Percentiles rank a stretch among this genome's conserved stretches.
These are phyloP conservation scores for Tetragonia tetragonoides DNA, from an alignment of 148 eudicot species.

Conservation along the genomic window DNA sequence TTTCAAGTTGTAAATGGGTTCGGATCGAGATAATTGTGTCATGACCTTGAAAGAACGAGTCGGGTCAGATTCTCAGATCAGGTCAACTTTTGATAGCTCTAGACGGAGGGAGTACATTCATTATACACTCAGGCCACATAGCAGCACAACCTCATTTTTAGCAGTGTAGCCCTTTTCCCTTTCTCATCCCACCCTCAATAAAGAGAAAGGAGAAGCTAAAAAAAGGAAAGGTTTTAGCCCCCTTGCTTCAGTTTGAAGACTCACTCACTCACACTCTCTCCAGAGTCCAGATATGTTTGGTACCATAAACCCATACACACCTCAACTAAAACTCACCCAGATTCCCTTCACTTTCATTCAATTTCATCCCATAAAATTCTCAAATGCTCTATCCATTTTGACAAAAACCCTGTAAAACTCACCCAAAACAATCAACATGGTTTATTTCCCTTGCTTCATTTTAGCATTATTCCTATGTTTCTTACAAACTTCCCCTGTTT, in stretches of 20 bases:
- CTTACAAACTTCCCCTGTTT: slow-evolving; percentile 33
- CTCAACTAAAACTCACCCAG: slow-evolving; percentile 42
- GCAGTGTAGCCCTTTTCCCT: slow-evolving; percentile 31
- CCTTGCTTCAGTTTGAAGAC: slow-evolving; percentile 70
- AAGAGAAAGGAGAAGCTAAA: slow-evolving; percentile 33
- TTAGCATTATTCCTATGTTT: slow-evolving; percentile 24
- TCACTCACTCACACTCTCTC: slow-evolving; percentile 23
- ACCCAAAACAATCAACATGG: slow-evolving; percentile 26
- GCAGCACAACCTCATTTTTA: background rate
- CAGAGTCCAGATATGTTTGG: slow-evolving; percentile 45
- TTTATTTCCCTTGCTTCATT: slow-evolving; percentile 11
- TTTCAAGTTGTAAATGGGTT: too few species aligned
- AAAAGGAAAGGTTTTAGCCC: slow-evolving; percentile 33
- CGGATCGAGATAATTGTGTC: too few species aligned
- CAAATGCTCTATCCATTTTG: slow-evolving; percentile 22
- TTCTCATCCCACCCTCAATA: slow-evolving; percentile 31
- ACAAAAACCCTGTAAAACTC: slow-evolving; percentile 11
- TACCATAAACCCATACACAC: slow-evolving; percentile 37
- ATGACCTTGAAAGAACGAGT: too few species aligned
- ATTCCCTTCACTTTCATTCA: slow-evolving; percentile 57
- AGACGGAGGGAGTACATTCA: too few species aligned
- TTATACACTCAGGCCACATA: background rate
- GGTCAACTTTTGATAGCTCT: too few species aligned
- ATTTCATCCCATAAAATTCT: slow-evolving; percentile 39
- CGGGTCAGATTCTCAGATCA: too few species aligned